Evolutionary conservation across 75 land plant species (phyloP).

Genomic region (Cryptomeria japonica): DNA sequence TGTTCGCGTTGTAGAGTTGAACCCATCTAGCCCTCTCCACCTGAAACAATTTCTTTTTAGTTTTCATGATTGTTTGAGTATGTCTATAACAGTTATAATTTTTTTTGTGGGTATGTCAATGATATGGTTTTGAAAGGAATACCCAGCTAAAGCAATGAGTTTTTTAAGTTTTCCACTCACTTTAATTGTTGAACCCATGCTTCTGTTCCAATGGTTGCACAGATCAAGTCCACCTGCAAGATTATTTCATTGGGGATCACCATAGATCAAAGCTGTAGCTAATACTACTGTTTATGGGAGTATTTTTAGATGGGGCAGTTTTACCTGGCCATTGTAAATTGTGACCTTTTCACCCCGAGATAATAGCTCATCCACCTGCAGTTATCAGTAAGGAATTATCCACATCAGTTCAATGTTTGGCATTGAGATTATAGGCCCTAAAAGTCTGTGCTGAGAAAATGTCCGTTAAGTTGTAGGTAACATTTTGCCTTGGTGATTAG

Average conservation of each 20-base stretch:
- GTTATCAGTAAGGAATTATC: not conserved
- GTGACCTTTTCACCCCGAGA: slow-evolving; percentile 73
- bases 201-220: slow-evolving; percentile 83
- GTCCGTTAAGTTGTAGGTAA: not conserved
- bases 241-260: not conserved
- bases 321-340: slow-evolving; percentile 90
- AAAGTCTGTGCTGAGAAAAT: not conserved
- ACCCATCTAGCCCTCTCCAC: slow-evolving; percentile 66
- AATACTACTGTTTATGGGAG: not conserved
- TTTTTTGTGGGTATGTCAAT: not conserved
- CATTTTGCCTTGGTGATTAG: not conserved
- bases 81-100: no score
- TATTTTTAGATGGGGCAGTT: not conserved
- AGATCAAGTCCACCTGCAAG: slow-evolving; percentile 80
- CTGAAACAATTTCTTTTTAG: slow-evolving; percentile 26
- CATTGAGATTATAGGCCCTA: not conserved
- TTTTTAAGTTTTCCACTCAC: slow-evolving; percentile 27
- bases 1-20: slow-evolving; percentile 37
- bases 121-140: not conserved
- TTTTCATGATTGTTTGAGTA: no score
- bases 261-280: not conserved
- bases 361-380: slow-evolving; percentile 83
- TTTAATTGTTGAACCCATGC: slow-evolving; percentile 83
- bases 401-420: not conserved
- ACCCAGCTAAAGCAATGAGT: not conserved